Evolutionary conservation across 2,329 filamentous ascomycete genomes (phyloP).

Genomic region (Xylaria sp.): DNA sequence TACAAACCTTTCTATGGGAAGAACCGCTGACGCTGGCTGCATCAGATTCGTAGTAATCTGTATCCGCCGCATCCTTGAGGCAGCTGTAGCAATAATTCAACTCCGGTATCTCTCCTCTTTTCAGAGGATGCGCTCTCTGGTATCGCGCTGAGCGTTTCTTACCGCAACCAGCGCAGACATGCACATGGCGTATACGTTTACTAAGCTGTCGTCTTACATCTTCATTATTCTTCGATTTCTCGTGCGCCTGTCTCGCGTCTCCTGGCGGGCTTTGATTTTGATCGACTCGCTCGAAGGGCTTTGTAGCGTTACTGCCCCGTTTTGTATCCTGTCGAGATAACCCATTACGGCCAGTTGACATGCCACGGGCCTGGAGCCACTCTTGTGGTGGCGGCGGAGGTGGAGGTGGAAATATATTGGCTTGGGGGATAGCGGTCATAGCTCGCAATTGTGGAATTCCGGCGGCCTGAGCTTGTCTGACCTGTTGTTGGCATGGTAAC

Average conservation of each 20-base stretch:
- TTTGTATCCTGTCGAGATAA: not conserved
- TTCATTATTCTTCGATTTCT: constrained; percentile 1
- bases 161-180: constrained; percentile 46
- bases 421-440: constrained; percentile 15
- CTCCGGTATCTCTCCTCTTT: constrained; percentile 44
- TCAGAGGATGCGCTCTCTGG: constrained; percentile 42
- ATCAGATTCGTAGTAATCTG: constrained; percentile 17
- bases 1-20: constrained; percentile 20
- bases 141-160: constrained; percentile 42
- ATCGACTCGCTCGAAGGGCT: not conserved
- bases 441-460: constrained; percentile 14
- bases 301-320: not conserved
- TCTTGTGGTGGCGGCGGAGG: constrained; percentile 25
- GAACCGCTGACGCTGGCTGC: not conserved
- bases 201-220: constrained; percentile 30
- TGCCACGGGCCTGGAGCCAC: constrained; percentile 6
- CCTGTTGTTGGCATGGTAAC: constrained; percentile 22
- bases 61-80: constrained; percentile 33
- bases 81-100: constrained; percentile 43
- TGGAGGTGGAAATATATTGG: constrained; percentile 30
- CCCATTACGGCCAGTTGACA: not conserved
- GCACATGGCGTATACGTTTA: constrained; percentile 42
- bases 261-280: not conserved
- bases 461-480: constrained; percentile 9
- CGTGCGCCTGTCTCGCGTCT: not conserved